Evolutionary conservation across 352 stramenopile genomes (phyloP).

Genomic region (Pythium plurisporium): DNA sequence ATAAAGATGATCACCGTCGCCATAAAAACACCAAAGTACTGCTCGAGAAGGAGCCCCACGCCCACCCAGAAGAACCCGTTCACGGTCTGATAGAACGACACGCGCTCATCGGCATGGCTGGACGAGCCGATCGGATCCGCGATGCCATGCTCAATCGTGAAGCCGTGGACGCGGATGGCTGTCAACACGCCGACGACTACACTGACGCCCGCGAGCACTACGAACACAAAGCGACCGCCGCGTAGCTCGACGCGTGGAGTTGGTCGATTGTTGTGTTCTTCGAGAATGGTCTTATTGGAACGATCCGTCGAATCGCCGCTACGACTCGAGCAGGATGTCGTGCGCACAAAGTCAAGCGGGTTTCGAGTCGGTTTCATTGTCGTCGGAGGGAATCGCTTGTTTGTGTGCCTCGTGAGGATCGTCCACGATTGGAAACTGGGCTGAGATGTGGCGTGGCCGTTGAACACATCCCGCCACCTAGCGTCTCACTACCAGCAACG

Average conservation of each 20-base stretch:
- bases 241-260: not conserved
- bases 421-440: too few relatives aligned
- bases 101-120: constrained; percentile 23
- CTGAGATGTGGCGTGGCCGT: too few relatives aligned
- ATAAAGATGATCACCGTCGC: constrained; percentile 36
- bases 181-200: not conserved
- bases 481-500: too few relatives aligned
- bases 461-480: too few relatives aligned
- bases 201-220: not conserved
- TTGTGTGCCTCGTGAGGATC: too few relatives aligned
- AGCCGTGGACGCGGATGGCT: constrained; percentile 14
- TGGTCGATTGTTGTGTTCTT: constrained; percentile 3
- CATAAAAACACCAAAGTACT: constrained; percentile 32
- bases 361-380: too few relatives aligned
- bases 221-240: not conserved
- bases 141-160: constrained; percentile 28
- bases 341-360: too few relatives aligned
- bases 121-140: constrained; percentile 28
- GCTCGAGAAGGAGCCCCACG: constrained; percentile 26
- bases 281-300: not conserved
- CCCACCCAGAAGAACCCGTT: constrained; percentile 35
- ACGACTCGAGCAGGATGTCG: too few relatives aligned
- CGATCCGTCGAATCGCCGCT: too few relatives aligned
- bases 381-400: too few relatives aligned
- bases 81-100: constrained; percentile 33